These are phyloP conservation scores for Metschnikowia rubicola DNA, from an alignment of 805 yeast species.

Conservation along the genomic window DNA sequence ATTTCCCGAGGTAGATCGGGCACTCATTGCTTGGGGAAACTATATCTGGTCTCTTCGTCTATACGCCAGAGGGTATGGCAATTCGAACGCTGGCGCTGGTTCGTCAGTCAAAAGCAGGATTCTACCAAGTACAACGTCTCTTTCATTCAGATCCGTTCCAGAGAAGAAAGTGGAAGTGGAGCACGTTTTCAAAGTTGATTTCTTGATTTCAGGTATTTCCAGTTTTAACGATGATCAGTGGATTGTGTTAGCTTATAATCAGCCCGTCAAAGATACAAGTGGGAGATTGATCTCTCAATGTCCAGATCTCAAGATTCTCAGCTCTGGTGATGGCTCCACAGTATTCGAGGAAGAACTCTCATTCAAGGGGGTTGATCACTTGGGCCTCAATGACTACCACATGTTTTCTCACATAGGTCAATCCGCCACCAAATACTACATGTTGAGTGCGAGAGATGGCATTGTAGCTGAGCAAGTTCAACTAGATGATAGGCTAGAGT, in stretches of 20 bases:
- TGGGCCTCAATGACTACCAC: slow-evolving; percentile 80
- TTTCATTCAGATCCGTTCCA: slow-evolving; percentile 44
- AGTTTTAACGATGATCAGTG: slow-evolving; percentile 71
- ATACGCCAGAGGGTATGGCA: slow-evolving; percentile 4
- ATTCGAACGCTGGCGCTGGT: slow-evolving; percentile 8
- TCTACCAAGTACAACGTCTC: slow-evolving; percentile 53
- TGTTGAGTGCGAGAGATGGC: slow-evolving; percentile 79
- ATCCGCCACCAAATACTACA: slow-evolving; percentile 48
- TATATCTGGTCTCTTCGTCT: slow-evolving; percentile 68
- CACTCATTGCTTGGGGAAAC: slow-evolving; percentile 80
- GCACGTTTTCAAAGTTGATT: slow-evolving; percentile 47
- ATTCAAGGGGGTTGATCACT: slow-evolving; percentile 46
- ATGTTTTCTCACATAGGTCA: slow-evolving; percentile 51
- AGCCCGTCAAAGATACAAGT: slow-evolving; percentile 27
- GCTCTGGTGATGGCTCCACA: slow-evolving; percentile 64
- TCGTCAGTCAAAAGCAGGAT: slow-evolving; percentile 31
- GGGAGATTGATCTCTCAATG: slow-evolving; percentile 33
- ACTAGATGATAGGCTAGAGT: slow-evolving; percentile 62
- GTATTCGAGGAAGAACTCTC: slow-evolving; percentile 76
- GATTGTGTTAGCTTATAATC: slow-evolving; percentile 53
- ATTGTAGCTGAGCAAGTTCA: slow-evolving; percentile 72
- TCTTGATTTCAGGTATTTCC: slow-evolving; percentile 71
- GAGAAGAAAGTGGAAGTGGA: slow-evolving; percentile 47
- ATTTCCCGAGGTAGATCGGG: slow-evolving; percentile 59
- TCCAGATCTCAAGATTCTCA: slow-evolving; percentile 75